These are phyloP conservation scores for Postia placenta DNA, from an alignment of 768 basidiomycete genomes.

Conservation along the genomic window DNA sequence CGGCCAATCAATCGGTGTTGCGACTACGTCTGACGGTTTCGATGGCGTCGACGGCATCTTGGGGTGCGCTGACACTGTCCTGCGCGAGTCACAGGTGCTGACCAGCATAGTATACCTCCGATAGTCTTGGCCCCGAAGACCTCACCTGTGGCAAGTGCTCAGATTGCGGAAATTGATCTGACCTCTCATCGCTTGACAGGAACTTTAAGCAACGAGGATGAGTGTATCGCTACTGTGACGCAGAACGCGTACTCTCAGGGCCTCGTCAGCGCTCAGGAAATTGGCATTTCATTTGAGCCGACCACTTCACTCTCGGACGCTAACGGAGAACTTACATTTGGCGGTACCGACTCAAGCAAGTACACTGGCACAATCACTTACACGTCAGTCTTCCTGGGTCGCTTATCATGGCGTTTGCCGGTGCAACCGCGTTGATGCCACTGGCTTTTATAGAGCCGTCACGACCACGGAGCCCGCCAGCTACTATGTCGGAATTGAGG, in stretches of 20 bases:
- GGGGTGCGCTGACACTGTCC: conserved; percentile 38
- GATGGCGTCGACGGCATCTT: conserved; percentile 55
- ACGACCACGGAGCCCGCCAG: conserved; percentile 28
- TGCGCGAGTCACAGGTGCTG: not conserved
- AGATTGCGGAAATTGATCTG: too few species aligned
- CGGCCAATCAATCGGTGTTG: conserved; percentile 61
- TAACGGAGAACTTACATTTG: conserved; percentile 34
- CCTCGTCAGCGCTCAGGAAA: conserved; percentile 17
- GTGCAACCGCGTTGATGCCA: not conserved
- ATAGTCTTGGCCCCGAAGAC: not conserved
- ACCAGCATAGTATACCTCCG: not conserved
- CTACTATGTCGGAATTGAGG: conserved; percentile 29
- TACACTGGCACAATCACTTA: conserved; percentile 26
- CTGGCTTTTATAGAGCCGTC: conserved; percentile 16
- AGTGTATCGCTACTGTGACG: conserved; percentile 26
- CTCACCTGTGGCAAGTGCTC: too few species aligned
- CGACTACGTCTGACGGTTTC: conserved; percentile 35
- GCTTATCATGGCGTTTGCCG: not conserved
- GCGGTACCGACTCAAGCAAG: conserved; percentile 27
- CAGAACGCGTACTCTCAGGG: conserved; percentile 28
- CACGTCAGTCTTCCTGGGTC: conserved; percentile 12
- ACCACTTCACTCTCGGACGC: conserved; percentile 18
- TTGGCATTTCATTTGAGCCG: conserved; percentile 30
- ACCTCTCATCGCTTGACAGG: too few species aligned
- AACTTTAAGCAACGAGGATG: not conserved